A percentile compares a stretch with the other conserved stretches of the same genome.
phyloP scores from a whole-genome alignment of 306 rosid genomes.

The Rubus idaeus region DNA sequence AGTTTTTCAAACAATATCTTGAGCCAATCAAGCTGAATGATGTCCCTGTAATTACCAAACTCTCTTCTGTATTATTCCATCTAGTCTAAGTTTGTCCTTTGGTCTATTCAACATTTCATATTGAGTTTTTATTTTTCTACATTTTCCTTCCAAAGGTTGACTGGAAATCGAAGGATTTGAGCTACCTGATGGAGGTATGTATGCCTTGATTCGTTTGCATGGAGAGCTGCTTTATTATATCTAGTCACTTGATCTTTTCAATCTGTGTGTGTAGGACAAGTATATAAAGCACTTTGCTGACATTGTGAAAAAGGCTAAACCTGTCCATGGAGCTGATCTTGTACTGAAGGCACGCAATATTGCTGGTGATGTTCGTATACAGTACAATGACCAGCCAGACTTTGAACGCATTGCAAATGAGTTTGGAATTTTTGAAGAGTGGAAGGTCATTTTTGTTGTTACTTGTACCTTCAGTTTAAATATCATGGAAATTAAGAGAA shows the following conservation, averaged over 20 bases:
- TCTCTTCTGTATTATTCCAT: not conserved
- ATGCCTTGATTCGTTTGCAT: constrained; percentile 13
- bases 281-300: constrained; percentile 59
- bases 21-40: constrained; percentile 92
- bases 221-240: constrained; percentile 17
- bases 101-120: constrained; percentile 20
- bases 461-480: constrained; percentile 4
- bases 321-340: constrained; percentile 58
- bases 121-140: constrained; percentile 26
- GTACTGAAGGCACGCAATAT: constrained; percentile 72
- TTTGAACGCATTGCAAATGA: constrained; percentile 73
- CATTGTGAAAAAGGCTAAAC: constrained; percentile 63
- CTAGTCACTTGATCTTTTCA: constrained; percentile 18
- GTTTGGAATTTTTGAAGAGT: constrained; percentile 90
- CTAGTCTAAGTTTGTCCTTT: not conserved
- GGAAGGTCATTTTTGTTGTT: constrained; percentile 67
- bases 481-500: not conserved
- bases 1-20: constrained; percentile 81
- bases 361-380: constrained; percentile 68
- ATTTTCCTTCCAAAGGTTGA: constrained; percentile 55
- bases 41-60: constrained; percentile 48
- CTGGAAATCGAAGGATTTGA: constrained; percentile 85
- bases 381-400: constrained; percentile 59
- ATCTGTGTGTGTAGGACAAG: constrained; percentile 55
- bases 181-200: constrained; percentile 87